Evolutionary conservation across 1,139 yeast genomes (phyloP), one percentile per base, ranked within the genome.

Genomic region (Suhomyces choctaworum): DNA sequence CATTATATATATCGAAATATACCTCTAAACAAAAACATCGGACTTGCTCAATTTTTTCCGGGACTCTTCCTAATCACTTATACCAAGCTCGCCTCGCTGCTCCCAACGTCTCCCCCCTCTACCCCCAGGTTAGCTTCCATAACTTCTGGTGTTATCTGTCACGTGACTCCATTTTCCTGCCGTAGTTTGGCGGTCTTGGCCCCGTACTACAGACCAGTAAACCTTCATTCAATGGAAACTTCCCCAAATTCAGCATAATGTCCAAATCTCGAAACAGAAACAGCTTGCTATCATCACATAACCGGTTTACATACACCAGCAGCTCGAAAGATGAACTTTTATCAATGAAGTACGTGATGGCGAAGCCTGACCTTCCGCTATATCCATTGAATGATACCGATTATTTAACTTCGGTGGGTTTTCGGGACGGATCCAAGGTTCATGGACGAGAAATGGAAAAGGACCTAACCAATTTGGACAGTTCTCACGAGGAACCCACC

Each of bases 291-390:
- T 54, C 64, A 25, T 53, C 66, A 4, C 64, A 56, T 39, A 52
- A 55, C 32, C 56, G 65, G 26, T 37, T 54, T 6, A 40, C 62
- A 2, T 53, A 55, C 21, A 43, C 56, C 20, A 50, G 51, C 22
- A 46, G 54, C 22, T 46, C 56, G 37, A 60, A 64, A 37, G 72
- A 67, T 51, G 71, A 66, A 36, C 47, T 70, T 23, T 34, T 58
- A 33, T 46, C 60, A 9, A 56, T 64, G 64, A 67, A 66, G 42
- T 70, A 56, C 42, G 55, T 43, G 45, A 62, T 70, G 66, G 60
- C 56, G 3, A 50, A 54, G 33, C 76, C 76, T 3, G 53, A 45
- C n/a, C 41, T 52, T 10, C 49, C 59, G 8, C 49, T 70, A 11
- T 70, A 64, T 42, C 71, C 76, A 11, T 47, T 68, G 16, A 62